phyloP scores from a whole-genome alignment of 257 asterid genomes.

The Penstemon davidsonii region DNA sequence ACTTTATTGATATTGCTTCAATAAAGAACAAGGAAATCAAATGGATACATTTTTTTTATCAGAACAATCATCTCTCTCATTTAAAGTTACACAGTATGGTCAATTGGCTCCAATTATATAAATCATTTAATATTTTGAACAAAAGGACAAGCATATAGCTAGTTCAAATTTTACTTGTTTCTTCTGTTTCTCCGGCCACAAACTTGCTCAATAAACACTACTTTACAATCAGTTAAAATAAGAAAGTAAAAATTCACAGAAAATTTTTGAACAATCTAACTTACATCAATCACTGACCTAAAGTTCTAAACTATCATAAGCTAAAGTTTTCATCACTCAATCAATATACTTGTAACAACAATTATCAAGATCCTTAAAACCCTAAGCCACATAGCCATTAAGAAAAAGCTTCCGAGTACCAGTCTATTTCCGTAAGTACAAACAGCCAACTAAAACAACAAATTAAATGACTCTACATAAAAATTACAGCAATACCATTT shows the following conservation, averaged over 20 bases:
- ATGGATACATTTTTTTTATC: background rate
- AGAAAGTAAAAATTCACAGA: too few species aligned
- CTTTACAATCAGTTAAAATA: too few species aligned
- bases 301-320: slow-evolving; percentile 3
- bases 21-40: slow-evolving; percentile 15
- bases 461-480: too few species aligned
- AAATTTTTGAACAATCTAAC: too few species aligned
- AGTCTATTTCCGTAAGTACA: too few species aligned
- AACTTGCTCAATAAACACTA: too few species aligned
- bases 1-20: background rate
- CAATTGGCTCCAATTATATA: background rate
- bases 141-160: background rate
- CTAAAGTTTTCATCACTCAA: slow-evolving; percentile 7
- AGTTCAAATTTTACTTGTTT: too few species aligned
- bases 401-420: slow-evolving; percentile 1
- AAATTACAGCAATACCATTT: slow-evolving; percentile 26
- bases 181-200: too few species aligned
- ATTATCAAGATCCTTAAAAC: slow-evolving; percentile 9
- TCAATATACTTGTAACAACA: background rate
- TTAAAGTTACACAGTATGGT: background rate
- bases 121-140: background rate
- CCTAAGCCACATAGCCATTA: slow-evolving; percentile 19
- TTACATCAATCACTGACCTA: slow-evolving; percentile 8
- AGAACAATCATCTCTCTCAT: background rate
- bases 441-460: too few species aligned